phyloP scores from a whole-genome alignment of 768 basidiomycete species.

The Rhodosporidiobolus odoratus region DNA sequence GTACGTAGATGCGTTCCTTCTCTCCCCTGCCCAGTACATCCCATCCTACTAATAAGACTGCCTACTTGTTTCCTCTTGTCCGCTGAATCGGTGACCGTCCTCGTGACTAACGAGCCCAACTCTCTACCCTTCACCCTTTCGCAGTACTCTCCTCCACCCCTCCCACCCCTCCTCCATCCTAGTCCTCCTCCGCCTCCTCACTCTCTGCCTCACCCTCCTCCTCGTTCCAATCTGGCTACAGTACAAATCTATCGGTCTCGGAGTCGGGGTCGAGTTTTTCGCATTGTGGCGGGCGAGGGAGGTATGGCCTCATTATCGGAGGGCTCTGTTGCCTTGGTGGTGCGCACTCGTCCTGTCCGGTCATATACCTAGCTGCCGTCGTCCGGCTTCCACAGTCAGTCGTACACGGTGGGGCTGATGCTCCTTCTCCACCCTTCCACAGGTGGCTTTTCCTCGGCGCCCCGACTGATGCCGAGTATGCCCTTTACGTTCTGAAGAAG shows the following conservation, averaged over 20 bases:
- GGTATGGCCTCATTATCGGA: conserved; percentile 8
- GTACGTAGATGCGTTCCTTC: neutral
- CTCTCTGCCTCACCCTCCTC: conserved; percentile 1
- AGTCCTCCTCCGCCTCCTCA: conserved; percentile 7
- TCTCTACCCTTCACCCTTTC: neutral
- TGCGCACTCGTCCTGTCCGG: neutral
- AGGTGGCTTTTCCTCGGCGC: conserved; percentile 31
- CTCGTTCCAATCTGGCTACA: conserved; percentile 13
- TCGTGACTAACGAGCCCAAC: neutral
- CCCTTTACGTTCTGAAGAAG: conserved; percentile 11
- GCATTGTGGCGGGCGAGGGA: conserved; percentile 21
- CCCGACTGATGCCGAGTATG: conserved; percentile 32
- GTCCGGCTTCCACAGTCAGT: no score
- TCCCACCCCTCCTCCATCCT: conserved; percentile 8
- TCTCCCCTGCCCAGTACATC: neutral
- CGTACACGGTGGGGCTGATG: no score
- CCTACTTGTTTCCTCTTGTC: neutral
- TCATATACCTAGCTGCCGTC: no score
- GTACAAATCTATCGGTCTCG: conserved; percentile 4
- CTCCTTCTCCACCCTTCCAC: no score
- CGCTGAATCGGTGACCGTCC: no score
- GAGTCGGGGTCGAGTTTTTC: conserved; percentile 24
- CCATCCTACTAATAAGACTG: neutral
- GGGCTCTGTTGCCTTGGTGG: conserved; percentile 20
- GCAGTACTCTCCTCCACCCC: conserved; percentile 26